A percentile compares a stretch with the other conserved stretches of the same genome.
phyloP scores from a whole-genome alignment of 306 rosid species.

The Oxytropis ochrocephala region DNA sequence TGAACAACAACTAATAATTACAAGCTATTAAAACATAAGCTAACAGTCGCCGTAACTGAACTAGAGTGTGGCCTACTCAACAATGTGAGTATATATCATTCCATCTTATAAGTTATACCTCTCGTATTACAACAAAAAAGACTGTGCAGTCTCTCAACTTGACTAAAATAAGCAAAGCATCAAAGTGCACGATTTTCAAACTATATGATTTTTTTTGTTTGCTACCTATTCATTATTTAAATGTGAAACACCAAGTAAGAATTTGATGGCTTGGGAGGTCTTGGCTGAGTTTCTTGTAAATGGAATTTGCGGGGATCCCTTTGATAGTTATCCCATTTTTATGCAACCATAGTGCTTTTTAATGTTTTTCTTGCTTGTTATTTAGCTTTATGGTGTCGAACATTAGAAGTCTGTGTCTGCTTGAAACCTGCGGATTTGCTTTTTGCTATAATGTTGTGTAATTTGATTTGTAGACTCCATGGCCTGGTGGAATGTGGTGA shows the following conservation, averaged over 20 bases:
- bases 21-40: neutral
- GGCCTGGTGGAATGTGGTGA: conserved; percentile 91
- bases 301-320: neutral
- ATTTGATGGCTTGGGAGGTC: neutral
- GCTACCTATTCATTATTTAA: conserved; percentile 1
- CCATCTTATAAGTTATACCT: neutral
- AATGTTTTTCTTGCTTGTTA: neutral
- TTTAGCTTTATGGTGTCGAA: conserved; percentile 10
- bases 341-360: neutral
- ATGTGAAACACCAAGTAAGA: neutral
- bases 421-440: neutral
- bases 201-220: neutral
- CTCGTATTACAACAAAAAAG: neutral
- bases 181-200: neutral
- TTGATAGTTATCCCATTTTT: neutral
- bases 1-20: neutral
- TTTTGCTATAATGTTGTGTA: neutral
- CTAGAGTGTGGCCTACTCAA: neutral
- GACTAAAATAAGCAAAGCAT: neutral
- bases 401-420: conserved; percentile 1
- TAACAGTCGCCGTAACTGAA: neutral
- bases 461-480: conserved; percentile 52
- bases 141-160: neutral
- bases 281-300: neutral
- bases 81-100: neutral